Evolutionary conservation across 2,329 filamentous ascomycete genomes (phyloP).

Genomic region (Capronia epimyces): DNA sequence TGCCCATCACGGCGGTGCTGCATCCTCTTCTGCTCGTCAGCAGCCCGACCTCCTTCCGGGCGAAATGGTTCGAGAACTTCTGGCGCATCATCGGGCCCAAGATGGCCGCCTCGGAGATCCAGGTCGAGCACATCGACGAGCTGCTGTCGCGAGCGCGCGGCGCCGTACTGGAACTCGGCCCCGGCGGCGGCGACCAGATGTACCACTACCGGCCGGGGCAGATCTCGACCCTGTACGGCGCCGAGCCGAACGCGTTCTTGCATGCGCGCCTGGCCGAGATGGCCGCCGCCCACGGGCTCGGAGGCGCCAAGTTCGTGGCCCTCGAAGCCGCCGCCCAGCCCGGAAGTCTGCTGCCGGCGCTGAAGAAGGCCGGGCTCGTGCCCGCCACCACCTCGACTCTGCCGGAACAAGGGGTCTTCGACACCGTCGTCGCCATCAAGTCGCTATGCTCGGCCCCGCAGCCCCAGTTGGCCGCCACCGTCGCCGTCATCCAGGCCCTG

Average conservation of each 20-base stretch:
- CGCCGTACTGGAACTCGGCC: conserved; percentile 43
- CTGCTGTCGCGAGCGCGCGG: conserved; percentile 34
- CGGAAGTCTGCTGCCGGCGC: conserved; percentile 43
- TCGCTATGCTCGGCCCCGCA: conserved; percentile 37
- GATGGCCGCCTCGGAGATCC: conserved; percentile 22
- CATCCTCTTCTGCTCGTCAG: conserved; percentile 20
- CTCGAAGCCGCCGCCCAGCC: conserved; percentile 39
- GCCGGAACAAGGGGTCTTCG: conserved; percentile 38
- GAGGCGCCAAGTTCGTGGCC: conserved; percentile 38
- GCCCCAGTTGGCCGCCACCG: conserved; percentile 18
- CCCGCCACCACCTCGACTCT: conserved; percentile 35
- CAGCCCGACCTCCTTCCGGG: conserved; percentile 17
- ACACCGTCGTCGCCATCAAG: conserved; percentile 42
- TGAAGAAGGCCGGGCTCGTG: conserved; percentile 41
- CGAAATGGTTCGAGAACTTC: conserved; percentile 26
- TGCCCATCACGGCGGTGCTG: conserved; percentile 14
- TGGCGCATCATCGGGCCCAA: conserved; percentile 22
- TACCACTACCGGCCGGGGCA: conserved; percentile 34
- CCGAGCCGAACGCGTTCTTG: conserved; percentile 41
- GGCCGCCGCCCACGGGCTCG: conserved; percentile 31
- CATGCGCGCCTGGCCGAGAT: conserved; percentile 32
- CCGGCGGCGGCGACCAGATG: conserved; percentile 44
- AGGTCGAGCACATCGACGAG: conserved; percentile 21
- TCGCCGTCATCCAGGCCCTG: conserved; percentile 40
- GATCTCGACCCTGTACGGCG: conserved; percentile 37